Evolutionary conservation across 139 green algal genomes (phyloP).

Genomic region (Diplosphaera chodatii): DNA sequence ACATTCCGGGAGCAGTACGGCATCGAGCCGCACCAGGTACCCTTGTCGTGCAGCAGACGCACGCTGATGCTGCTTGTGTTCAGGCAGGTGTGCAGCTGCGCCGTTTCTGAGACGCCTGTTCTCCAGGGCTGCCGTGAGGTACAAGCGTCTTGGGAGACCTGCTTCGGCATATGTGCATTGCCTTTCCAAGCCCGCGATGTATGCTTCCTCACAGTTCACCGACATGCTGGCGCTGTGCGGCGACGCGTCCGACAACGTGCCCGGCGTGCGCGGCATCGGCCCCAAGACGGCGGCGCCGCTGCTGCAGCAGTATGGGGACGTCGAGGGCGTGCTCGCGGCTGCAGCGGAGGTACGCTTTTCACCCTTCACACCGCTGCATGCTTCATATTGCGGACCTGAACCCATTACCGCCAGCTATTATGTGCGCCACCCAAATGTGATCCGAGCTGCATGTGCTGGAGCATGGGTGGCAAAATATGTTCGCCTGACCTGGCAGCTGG

Average conservation of each 20-base stretch:
- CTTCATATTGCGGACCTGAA: too few relatives aligned
- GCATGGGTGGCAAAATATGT: neutral
- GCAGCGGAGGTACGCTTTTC: slow-evolving; percentile 2
- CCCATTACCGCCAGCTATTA: too few relatives aligned
- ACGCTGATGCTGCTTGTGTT: too few relatives aligned
- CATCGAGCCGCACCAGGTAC: slow-evolving; percentile 33
- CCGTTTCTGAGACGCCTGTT: too few relatives aligned
- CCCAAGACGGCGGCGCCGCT: slow-evolving; percentile 41
- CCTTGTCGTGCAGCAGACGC: too few relatives aligned
- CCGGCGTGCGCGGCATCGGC: slow-evolving; percentile 49
- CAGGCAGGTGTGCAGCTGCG: too few relatives aligned
- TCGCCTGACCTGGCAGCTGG: neutral
- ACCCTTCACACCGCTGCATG: too few relatives aligned
- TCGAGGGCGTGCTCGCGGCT: slow-evolving; percentile 32
- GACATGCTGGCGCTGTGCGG: slow-evolving; percentile 54
- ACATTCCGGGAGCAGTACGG: slow-evolving; percentile 18
- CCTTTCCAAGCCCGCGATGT: too few relatives aligned
- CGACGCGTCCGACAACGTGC: slow-evolving; percentile 45
- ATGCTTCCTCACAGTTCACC: slow-evolving; percentile 23
- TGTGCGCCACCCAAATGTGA: too few relatives aligned
- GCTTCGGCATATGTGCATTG: neutral
- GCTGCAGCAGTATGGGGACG: slow-evolving; percentile 19
- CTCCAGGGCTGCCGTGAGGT: too few relatives aligned
- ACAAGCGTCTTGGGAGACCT: too few relatives aligned
- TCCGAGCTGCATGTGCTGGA: too few relatives aligned